Evolutionary conservation across 345 rosid species (phyloP), one percentile per base, ranked within the genome.

Genomic region (Euphorbia pulcherrima): DNA sequence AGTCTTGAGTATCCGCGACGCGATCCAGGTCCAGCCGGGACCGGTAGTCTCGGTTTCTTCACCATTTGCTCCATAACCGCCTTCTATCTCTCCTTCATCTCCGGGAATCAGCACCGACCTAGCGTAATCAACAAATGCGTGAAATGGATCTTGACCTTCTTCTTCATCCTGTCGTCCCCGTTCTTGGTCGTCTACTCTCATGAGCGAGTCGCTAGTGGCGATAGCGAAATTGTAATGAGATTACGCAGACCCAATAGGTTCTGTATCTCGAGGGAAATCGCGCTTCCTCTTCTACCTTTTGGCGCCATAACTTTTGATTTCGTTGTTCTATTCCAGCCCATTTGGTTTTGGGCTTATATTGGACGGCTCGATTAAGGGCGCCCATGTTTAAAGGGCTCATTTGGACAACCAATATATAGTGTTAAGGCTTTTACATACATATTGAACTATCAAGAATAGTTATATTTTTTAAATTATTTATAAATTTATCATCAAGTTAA

Each of bases 1-100:
- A 6, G 96, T 91, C 68, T 79, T 88, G 72, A 91, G 85, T 26
- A 91, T 77, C 72, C 93, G 93, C 63, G 88, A 82, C 13, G 81
- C 83, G 17, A 87, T 81, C 97, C 97, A 91, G 64, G 87, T 78
- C 99, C 99, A 94, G 2, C 96, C 86, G 10, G 92, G 93, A 16
- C 85, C 83, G 13, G 56, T 30, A 47, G 68, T 40, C 48, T 66
- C 83, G 8, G 65, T 46, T 72, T 56, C 76, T 39, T 12, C 23
- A 50, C 56, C 82, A 8, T 62, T 65, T 8, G 68, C 21, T 33
- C 60, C 75, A 67, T 23, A 52, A 12, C 52, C 68, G 16, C 47
- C 75, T 57, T 21, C 67, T 56, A 41, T 69, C 17, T 21, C 72
- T 8, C 60, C 76, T 13, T 29, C 65, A 24, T 77, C 80, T 41